phyloP scores from a whole-genome alignment of 2,329 filamentous ascomycete species.

The Sordariomycetes sp. region DNA sequence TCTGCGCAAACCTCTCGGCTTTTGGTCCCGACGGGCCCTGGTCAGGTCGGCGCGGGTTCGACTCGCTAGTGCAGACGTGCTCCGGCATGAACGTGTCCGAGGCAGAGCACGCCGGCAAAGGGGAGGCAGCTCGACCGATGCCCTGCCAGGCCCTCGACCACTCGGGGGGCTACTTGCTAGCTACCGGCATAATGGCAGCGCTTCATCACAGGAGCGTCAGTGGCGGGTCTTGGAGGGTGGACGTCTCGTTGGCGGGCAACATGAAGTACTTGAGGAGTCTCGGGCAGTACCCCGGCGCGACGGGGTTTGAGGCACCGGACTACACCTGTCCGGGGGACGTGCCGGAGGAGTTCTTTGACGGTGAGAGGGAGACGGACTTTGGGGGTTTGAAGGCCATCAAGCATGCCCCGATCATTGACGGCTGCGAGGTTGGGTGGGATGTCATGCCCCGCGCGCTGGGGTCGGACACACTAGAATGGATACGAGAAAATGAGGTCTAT shows the following conservation, averaged over 20 bases:
- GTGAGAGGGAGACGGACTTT: constrained; percentile 30
- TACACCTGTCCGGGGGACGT: constrained; percentile 18
- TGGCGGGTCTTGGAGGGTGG: constrained; percentile 36
- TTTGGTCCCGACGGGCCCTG: constrained; percentile 33
- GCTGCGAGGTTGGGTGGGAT: constrained; percentile 36
- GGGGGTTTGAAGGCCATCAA: constrained; percentile 35
- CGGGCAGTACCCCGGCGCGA: constrained; percentile 34
- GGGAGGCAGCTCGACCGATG: constrained; percentile 25
- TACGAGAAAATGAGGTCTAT: too few relatives aligned
- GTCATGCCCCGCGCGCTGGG: constrained; percentile 40
- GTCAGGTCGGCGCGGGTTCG: constrained; percentile 36
- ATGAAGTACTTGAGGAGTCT: constrained; percentile 47
- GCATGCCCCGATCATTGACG: constrained; percentile 38
- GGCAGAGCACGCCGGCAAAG: constrained; percentile 30
- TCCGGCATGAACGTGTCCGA: constrained; percentile 44
- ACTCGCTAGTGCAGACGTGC: constrained; percentile 38
- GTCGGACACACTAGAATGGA: constrained; percentile 33
- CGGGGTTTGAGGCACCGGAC: constrained; percentile 30
- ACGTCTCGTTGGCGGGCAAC: constrained; percentile 44
- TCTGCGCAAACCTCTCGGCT: constrained; percentile 39
- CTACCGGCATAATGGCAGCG: constrained; percentile 38
- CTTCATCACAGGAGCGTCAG: constrained; percentile 32
- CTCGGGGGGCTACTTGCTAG: constrained; percentile 41
- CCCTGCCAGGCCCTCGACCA: constrained; percentile 48
- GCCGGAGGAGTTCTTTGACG: constrained; percentile 28